Percentiles rank a stretch among this genome's conserved stretches.
These are phyloP conservation scores for Trebouxia sp. DNA, from an alignment of 139 green algal species.

Conservation along the genomic window DNA sequence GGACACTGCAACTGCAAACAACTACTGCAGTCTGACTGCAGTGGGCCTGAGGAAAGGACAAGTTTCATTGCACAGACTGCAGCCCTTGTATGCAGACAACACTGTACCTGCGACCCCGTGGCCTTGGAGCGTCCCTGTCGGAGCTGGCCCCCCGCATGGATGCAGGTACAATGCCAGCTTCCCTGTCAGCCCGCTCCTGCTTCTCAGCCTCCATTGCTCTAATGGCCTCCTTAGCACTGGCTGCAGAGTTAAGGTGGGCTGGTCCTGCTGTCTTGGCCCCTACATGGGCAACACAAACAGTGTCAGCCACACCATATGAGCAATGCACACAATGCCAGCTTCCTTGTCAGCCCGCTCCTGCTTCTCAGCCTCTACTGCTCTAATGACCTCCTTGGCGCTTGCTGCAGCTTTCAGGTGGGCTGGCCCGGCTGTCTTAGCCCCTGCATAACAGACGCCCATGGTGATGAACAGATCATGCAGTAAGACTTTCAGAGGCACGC, in stretches of 20 bases:
- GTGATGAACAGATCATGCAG: too few relatives aligned
- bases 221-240: constrained; percentile 15
- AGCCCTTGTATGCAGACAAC: too few relatives aligned
- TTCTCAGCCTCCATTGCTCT: constrained; percentile 2
- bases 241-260: constrained; percentile 2
- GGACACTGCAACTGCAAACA: too few relatives aligned
- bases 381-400: constrained; percentile 13
- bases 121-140: constrained; percentile 2
- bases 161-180: neutral
- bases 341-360: neutral
- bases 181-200: neutral
- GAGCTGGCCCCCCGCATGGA: neutral
- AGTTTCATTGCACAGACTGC: too few relatives aligned
- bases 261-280: neutral
- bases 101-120: too few relatives aligned
- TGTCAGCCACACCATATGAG: neutral
- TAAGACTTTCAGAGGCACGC: too few relatives aligned
- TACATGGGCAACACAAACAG: neutral
- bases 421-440: neutral
- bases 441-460: neutral
- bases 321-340: neutral
- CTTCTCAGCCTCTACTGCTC: neutral
- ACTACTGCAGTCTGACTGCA: too few relatives aligned
- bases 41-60: too few relatives aligned
- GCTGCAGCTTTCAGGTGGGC: constrained; percentile 2